These are phyloP conservation scores for Paraconiothyrium brasiliense DNA, from an alignment of 2,329 filamentous ascomycete species.

Conservation along the genomic window DNA sequence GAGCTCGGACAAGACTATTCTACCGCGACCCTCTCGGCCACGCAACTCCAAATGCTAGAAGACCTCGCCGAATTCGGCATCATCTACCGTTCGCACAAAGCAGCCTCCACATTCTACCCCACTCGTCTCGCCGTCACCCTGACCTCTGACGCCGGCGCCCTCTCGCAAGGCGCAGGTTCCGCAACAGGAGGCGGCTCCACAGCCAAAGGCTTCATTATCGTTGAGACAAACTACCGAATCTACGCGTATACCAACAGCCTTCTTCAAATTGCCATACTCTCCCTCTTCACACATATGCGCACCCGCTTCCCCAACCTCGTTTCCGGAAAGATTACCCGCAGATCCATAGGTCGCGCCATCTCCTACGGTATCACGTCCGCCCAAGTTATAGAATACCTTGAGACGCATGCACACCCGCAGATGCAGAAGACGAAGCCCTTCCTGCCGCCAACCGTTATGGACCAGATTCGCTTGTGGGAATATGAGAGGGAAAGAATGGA, in stretches of 20 bases:
- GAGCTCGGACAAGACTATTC: slow-evolving; percentile 93
- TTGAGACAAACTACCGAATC: slow-evolving; percentile 97
- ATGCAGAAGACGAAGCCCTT: slow-evolving; percentile 82
- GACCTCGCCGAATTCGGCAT: slow-evolving; percentile 93
- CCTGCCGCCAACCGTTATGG: slow-evolving; percentile 92
- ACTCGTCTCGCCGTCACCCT: slow-evolving; percentile 94
- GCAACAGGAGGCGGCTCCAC: slow-evolving; percentile 20
- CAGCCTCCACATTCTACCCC: slow-evolving; percentile 74
- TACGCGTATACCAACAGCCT: slow-evolving; percentile 97
- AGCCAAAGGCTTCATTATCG: slow-evolving; percentile 84
- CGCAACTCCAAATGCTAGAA: slow-evolving; percentile 87
- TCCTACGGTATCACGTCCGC: slow-evolving; percentile 90
- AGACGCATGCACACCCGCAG: slow-evolving; percentile 92
- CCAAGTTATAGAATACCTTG: slow-evolving; percentile 93
- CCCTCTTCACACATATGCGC: slow-evolving; percentile 85
- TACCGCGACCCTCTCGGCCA: slow-evolving; percentile 81
- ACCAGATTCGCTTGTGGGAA: slow-evolving; percentile 98
- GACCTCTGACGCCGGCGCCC: slow-evolving; percentile 76
- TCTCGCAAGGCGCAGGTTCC: slow-evolving; percentile 64
- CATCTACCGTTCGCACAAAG: slow-evolving; percentile 70
- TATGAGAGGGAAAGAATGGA: slow-evolving; percentile 95
- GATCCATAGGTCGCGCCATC: slow-evolving; percentile 88
- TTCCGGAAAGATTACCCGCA: slow-evolving; percentile 87
- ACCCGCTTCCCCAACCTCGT: slow-evolving; percentile 96
- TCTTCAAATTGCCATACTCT: slow-evolving; percentile 91